Base-by-base conservation (phyloP, 2,329 filamentous ascomycete species). In the Phyllosticta citriasiana region DNA sequence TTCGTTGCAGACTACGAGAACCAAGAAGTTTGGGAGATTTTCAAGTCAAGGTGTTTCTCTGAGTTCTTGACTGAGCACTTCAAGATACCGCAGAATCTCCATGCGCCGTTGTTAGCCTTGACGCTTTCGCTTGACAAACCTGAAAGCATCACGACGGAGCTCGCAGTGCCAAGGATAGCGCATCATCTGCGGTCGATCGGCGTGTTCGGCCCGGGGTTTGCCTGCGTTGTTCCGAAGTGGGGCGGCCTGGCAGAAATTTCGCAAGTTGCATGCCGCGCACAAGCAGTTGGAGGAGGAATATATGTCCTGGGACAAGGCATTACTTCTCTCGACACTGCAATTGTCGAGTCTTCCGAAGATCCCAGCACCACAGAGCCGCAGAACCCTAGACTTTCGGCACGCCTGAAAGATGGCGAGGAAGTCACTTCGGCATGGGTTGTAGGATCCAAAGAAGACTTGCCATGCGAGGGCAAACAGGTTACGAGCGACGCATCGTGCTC, bases 141-240 rank as follows among this genome's bases (percentile, higher is more conserved):
- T 57, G 78, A 80, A 6, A 66, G 78, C 14, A 86, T 82, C 2
- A 78, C 84, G 2, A 84, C 84, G 1, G 85, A 86, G 57, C 85
- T 84, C 68, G 91, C 91, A 0, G 75, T 97, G 25, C 81, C 84
- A 2, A 81, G 84, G 26, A 88, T 97, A 61, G 82, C 88, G 66
- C 84, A 87, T 53, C 92, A 99, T 73, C 77, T 97, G 57, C 83
- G 84, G 14, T 97, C 93, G 0, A 92, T 95, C 74, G 92, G 93
- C 7, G 78, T 89, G 4, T 93, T 97, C 67, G 93, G 93, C 0
- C 83, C 88, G 55, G 91, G 93, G 9, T 97, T 97, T 71, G 89
- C 89, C 57, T 89, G 91, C 55, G 85, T 99, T 12, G 84, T 96
- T 66, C 88, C 92, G 24, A 97, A 96, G 79, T 99, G 91, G 87